Base-by-base conservation (phyloP, 495 filamentous ascomycete species). In the Podospora pseudopauciseta region DNA sequence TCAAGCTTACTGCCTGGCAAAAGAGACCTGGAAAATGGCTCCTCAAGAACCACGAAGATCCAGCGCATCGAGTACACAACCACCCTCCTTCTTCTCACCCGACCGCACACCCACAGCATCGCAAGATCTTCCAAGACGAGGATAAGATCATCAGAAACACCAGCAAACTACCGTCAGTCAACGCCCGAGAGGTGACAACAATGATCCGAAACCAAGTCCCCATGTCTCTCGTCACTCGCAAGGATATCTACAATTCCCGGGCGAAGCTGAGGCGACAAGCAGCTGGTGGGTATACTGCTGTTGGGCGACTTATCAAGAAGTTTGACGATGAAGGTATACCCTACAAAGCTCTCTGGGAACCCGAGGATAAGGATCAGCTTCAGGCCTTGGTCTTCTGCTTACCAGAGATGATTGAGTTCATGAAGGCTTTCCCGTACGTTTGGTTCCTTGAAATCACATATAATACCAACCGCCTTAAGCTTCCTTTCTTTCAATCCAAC, bases 1-100 rank as follows among this genome's bases (percentile, higher is more conserved):
- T 18, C 16, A 18, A 57, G 20, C 16, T 18, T 23, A 23, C 20
- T n/a, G 54, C 54, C 54, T n/a, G 20, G 54, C 16, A 18, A 57
- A 57, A 18, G 54, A 18, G 16, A 18, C 16, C 16, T n/a, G 54
- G 16, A 23, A 23, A 23, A 57, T 57, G 54, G 54, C 54, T 57
- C 16, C 20, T n/a, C 54, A n/a, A 57, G 16, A 57, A 57, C 54
- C 54, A 57, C 20, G 20, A 18, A n/a, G 20, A 57, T 57, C 54
- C 54, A 18, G 54, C 20, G 16, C 54, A 57, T 57, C 54, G 20
- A 57, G 54, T 57, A 57, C 54, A 57, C 54, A 57, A 57, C 54
- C 54, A 57, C 54, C 16, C 16, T 18, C 20, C 54, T 57, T 57
- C 54, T 57, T 57, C 20, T 23, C 54, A 57, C 20, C 54, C 54